Conservation (phyloP, 2,329 filamentous ascomycete species). For the Pleurostoma richardsiae region DNA sequence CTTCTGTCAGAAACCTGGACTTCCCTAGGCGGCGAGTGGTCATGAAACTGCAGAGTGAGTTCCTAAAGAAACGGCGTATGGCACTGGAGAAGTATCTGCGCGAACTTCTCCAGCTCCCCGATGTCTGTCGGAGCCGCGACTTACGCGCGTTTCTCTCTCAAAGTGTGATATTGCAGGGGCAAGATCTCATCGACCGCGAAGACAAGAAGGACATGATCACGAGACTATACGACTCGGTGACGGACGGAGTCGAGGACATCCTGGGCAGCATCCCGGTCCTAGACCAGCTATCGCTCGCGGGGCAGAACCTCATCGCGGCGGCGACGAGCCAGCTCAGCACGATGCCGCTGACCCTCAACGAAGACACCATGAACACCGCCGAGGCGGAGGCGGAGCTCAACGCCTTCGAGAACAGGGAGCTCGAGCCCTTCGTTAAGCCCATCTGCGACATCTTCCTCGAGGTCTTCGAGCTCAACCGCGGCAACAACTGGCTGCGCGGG, state of each 20-base stretch:
- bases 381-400: constrained; percentile 93
- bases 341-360: constrained; percentile 45
- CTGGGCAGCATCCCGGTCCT: constrained; percentile 92
- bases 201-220: constrained; percentile 85
- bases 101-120: constrained; percentile 77
- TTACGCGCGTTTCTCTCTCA: constrained; percentile 89
- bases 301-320: constrained; percentile 83
- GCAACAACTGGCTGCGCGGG: constrained; percentile 95
- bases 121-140: constrained; percentile 91
- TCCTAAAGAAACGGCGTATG: constrained; percentile 79
- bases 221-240: constrained; percentile 91
- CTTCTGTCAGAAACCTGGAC: constrained; percentile 82
- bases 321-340: constrained; percentile 60
- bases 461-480: constrained; percentile 87
- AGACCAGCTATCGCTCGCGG: constrained; percentile 87
- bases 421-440: constrained; percentile 95
- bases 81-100: constrained; percentile 82
- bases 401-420: constrained; percentile 83
- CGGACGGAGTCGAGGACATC: constrained; percentile 97
- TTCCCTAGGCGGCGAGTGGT: constrained; percentile 90
- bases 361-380: constrained; percentile 47
- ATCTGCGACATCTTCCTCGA: constrained; percentile 98
- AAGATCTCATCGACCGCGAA: constrained; percentile 51
- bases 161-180: constrained; percentile 65
- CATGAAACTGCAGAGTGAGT: constrained; percentile 95